Base-by-base conservation (phyloP, 2,329 filamentous ascomycete genomes). In the Coleophoma cylindrospora region DNA sequence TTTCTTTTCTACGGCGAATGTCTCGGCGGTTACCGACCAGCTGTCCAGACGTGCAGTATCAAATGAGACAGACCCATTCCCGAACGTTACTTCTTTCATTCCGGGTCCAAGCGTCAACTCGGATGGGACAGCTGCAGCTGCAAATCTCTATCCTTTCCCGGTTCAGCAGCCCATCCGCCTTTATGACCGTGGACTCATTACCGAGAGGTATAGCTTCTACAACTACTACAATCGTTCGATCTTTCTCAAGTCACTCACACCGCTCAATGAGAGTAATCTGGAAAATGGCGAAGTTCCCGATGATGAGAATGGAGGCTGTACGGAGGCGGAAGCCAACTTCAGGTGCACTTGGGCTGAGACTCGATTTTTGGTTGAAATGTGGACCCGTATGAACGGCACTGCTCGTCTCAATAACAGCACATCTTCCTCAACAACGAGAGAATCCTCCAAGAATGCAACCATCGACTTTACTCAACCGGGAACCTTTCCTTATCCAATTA, bases 161-260 rank as follows among this genome's bases (percentile, higher is more conserved):
- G 70, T 73, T 6, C 81, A 86, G 52, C 94, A 97, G 62, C 92
- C 90, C 0, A 74, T 97, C 12, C 82, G 88, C 2, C 79, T 97
- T 1, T 97, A 85, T 66, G 89, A 97, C 66, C 87, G 91, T 17
- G 91, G 87, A 15, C 74, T 87, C 27, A 72, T 79, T 2, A 86
- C 85, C 0, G 92, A 97, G 66, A 90, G 96, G 69, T 96, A 95
- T 67, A 90, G 89, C 2, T 96, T 96, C 70, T 96, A 96, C 71
- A 88, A 81, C 1, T 95, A 96, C 73, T 97, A 88, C 68, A 84
- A 91, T 69, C 89, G 91, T 57, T 87, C 86, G 9, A 89, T 95
- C 55, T 95, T 92, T 72, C 75, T 95, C 54, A 82, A 84, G 58
- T 83, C 81, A 14, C 70, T 76, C 11, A 68, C 69, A 0, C 65